Evolutionary conservation across 257 asterid genomes (phyloP).

Genomic region (Cruciata laevipes): DNA sequence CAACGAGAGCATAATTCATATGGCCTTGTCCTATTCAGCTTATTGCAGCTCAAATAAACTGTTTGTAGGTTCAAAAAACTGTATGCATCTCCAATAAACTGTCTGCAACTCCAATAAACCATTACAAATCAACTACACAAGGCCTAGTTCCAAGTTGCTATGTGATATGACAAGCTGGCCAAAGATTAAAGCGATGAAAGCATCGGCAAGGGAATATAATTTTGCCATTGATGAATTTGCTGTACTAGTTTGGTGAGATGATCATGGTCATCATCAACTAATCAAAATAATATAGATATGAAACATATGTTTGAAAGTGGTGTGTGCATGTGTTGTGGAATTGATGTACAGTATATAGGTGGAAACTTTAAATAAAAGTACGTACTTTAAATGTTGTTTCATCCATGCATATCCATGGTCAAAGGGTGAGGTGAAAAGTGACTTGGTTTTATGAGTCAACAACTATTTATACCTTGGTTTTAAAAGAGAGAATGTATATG

Average conservation of each 20-base stretch:
- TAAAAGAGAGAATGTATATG: slow-evolving; percentile 8
- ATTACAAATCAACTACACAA: no score
- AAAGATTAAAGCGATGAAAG: no score
- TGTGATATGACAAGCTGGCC: background rate
- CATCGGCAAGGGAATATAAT: no score
- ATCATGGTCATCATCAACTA: background rate
- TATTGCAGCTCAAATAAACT: no score
- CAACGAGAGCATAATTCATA: no score
- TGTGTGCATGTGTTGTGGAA: background rate
- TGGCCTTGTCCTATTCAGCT: no score
- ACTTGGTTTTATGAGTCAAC: background rate
- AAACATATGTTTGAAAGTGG: background rate
- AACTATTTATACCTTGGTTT: slow-evolving; percentile 7
- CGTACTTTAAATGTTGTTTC: background rate
- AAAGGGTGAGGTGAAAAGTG: slow-evolving; percentile 1
- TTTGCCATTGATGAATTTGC: background rate
- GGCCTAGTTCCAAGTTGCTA: no score
- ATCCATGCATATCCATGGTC: slow-evolving; percentile 6
- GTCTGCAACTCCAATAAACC: no score
- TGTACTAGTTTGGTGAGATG: background rate
- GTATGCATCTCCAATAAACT: no score
- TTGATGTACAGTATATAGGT: background rate
- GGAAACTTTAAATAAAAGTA: background rate
- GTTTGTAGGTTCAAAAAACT: no score
- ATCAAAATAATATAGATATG: background rate